These are phyloP conservation scores for Linnemannia schmuckeri DNA, from an alignment of 192 early-diverging fungal genomes.

Conservation along the genomic window DNA sequence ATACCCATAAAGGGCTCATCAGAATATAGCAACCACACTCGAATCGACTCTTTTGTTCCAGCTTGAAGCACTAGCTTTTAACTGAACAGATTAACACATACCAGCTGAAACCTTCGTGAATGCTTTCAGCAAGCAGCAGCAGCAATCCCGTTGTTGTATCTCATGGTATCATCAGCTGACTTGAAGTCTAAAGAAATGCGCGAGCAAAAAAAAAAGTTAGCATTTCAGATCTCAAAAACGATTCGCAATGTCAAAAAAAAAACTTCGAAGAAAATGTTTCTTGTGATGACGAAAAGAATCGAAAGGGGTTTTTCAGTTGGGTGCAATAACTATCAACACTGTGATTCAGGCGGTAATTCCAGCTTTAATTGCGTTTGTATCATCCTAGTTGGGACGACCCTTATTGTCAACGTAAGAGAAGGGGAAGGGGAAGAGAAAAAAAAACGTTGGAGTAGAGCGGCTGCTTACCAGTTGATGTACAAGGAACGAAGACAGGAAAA, in stretches of 20 bases:
- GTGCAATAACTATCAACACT: constrained; percentile 75
- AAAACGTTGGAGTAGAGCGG: not conserved
- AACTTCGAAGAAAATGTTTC: constrained; percentile 3
- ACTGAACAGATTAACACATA: not conserved
- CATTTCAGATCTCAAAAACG: constrained; percentile 11
- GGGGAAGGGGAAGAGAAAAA: not conserved
- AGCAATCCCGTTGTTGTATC: not conserved
- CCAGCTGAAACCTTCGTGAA: constrained; percentile 6
- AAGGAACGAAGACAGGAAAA: not conserved
- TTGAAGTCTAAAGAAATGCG: constrained; percentile 12
- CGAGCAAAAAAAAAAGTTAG: constrained; percentile 14
- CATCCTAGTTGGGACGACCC: constrained; percentile 67
- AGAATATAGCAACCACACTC: constrained; percentile 13
- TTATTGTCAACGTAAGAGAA: constrained; percentile 10
- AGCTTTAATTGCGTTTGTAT: constrained; percentile 74
- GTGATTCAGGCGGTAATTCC: constrained; percentile 83
- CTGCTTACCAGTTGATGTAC: not conserved
- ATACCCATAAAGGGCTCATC: constrained; percentile 54
- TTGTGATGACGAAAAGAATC: constrained; percentile 5
- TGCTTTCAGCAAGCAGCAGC: not conserved
- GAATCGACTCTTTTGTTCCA: not conserved
- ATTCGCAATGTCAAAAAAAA: constrained; percentile 7
- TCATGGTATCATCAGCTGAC: not conserved
- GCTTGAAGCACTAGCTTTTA: not conserved
- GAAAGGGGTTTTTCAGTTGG: constrained; percentile 60